Evolutionary conservation across 164 flowering plant genomes (phyloP).

Genomic region (Tinospora cordifolia): DNA sequence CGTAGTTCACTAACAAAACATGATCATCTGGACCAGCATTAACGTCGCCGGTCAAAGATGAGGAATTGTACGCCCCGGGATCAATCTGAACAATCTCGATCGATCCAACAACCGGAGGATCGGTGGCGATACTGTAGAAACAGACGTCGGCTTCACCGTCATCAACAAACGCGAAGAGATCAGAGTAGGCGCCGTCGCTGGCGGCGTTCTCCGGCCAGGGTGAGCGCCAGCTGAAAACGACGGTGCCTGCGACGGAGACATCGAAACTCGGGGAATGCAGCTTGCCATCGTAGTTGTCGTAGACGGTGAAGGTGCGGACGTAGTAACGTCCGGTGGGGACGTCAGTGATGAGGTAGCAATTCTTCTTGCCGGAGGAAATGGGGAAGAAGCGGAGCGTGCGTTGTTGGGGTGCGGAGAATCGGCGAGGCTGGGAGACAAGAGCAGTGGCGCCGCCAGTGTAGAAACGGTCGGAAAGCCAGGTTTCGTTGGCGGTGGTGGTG

Average conservation of each 20-base stretch:
- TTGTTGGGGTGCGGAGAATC: conserved; percentile 47
- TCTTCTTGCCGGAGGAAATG: conserved; percentile 77
- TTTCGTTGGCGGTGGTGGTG: conserved; percentile 47
- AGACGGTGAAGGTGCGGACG: conserved; percentile 78
- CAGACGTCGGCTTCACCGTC: conserved; percentile 66
- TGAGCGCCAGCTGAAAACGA: conserved; percentile 79
- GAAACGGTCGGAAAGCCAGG: conserved; percentile 78
- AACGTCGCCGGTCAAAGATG: conserved; percentile 24
- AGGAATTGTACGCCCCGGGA: conserved; percentile 46
- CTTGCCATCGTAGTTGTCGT: conserved; percentile 89
- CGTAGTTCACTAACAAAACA: conserved; percentile 68
- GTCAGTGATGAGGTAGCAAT: conserved; percentile 64
- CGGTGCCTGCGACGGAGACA: conserved; percentile 74
- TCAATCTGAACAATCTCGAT: conserved; percentile 65
- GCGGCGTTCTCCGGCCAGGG: conserved; percentile 66
- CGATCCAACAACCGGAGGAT: conserved; percentile 74
- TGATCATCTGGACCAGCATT: neutral
- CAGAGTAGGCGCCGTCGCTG: conserved; percentile 80
- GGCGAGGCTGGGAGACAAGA: conserved; percentile 75
- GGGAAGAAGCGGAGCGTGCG: conserved; percentile 87
- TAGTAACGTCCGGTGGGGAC: conserved; percentile 58
- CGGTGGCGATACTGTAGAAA: conserved; percentile 90
- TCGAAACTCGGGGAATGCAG: conserved; percentile 78
- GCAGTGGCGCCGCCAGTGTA: conserved; percentile 59
- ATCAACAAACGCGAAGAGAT: conserved; percentile 54